phyloP scores from a whole-genome alignment of 1,284 basidiomycete species.

The Mrakiaceae sp. region DNA sequence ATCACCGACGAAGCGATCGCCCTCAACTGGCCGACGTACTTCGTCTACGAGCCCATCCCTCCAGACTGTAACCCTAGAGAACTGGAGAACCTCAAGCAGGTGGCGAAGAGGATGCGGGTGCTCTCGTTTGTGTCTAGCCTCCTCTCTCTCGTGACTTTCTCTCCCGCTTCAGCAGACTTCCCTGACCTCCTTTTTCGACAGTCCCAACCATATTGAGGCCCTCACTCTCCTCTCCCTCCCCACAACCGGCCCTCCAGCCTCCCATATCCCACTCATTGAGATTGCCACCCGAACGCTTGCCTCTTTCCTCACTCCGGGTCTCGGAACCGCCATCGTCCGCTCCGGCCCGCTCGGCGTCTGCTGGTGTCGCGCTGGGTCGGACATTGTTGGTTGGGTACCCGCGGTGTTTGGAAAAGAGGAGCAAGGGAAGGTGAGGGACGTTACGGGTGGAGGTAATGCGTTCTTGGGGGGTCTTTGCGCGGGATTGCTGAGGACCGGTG shows the following conservation, averaged over 20 bases:
- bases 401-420: slow-evolving; percentile 56
- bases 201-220: slow-evolving; percentile 41
- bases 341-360: slow-evolving; percentile 61
- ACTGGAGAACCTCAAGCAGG: slow-evolving; percentile 31
- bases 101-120: slow-evolving; percentile 24
- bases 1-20: slow-evolving; percentile 54
- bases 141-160: slow-evolving; percentile 5
- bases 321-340: slow-evolving; percentile 39
- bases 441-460: slow-evolving; percentile 79
- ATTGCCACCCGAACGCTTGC: slow-evolving; percentile 63
- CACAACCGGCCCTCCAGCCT: background rate
- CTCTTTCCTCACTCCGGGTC: slow-evolving; percentile 41
- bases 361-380: slow-evolving; percentile 30
- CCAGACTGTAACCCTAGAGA: slow-evolving; percentile 67
- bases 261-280: slow-evolving; percentile 41
- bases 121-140: slow-evolving; percentile 22
- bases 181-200: slow-evolving; percentile 5
- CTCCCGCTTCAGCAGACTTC: no score
- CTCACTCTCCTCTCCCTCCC: slow-evolving; percentile 29
- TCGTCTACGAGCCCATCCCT: slow-evolving; percentile 66
- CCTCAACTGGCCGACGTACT: slow-evolving; percentile 33
- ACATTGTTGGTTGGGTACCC: slow-evolving; percentile 48
- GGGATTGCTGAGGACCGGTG: slow-evolving; percentile 48
- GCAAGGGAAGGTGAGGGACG: slow-evolving; percentile 54
- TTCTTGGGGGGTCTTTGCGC: slow-evolving; percentile 76